Evolutionary conservation across 1,284 basidiomycete genomes (phyloP).

Genomic region (Vanrija sp.): DNA sequence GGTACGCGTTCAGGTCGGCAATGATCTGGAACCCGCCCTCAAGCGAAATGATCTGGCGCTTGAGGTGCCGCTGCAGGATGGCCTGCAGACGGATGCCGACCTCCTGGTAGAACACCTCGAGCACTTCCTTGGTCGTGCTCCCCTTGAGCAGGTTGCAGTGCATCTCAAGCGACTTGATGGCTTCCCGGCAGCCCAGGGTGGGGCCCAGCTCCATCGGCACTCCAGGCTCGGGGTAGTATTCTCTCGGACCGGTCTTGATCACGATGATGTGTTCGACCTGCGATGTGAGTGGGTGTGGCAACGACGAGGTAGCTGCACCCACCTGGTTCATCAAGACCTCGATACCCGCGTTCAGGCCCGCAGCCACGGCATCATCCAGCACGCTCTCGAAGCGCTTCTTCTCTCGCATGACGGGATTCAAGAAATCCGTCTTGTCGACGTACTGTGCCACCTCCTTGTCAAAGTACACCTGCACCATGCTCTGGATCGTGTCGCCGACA

Average conservation of each 20-base stretch:
- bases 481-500: conserved; percentile 93
- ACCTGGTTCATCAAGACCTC: conserved; percentile 95
- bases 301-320: no score
- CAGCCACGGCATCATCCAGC: conserved; percentile 88
- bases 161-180: conserved; percentile 77
- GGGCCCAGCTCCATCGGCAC: conserved; percentile 71
- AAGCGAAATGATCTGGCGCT: conserved; percentile 91
- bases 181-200: conserved; percentile 78
- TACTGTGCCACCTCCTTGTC: conserved; percentile 87
- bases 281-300: conserved; percentile 27
- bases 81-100: conserved; percentile 86
- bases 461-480: conserved; percentile 96
- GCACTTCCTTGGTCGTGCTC: conserved; percentile 89
- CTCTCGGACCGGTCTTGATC: conserved; percentile 74
- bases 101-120: conserved; percentile 97
- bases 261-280: conserved; percentile 90
- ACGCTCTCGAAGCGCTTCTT: conserved; percentile 93
- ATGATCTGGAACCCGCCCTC: conserved; percentile 89
- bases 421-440: conserved; percentile 87
- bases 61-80: conserved; percentile 93
- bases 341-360: conserved; percentile 88
- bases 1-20: conserved; percentile 89
- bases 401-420: conserved; percentile 88
- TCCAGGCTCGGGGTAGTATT: conserved; percentile 84
- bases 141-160: conserved; percentile 89